These are phyloP conservation scores for Blattamonas nauphoetae DNA, from an alignment of 78 protist genomes.

Conservation along the genomic window DNA sequence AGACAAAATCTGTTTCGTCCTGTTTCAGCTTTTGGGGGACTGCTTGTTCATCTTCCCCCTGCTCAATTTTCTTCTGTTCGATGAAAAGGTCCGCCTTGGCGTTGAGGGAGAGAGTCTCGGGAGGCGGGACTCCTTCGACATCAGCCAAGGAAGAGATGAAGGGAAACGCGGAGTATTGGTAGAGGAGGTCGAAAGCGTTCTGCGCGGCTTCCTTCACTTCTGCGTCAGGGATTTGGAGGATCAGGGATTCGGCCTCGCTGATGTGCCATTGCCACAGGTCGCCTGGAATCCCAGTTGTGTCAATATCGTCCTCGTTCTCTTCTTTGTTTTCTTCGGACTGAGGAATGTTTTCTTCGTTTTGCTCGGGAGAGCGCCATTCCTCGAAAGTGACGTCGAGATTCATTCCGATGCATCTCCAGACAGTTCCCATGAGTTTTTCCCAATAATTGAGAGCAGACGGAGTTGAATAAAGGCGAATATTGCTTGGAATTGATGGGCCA, in stretches of 20 bases:
- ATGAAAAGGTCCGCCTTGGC: neutral
- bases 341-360: too few relatives aligned
- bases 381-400: neutral
- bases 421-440: neutral
- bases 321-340: too few relatives aligned
- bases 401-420: neutral
- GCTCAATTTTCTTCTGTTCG: neutral
- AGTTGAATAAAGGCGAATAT: neutral
- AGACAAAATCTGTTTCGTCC: too few relatives aligned
- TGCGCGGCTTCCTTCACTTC: neutral
- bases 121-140: neutral
- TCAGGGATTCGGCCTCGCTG: neutral
- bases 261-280: neutral
- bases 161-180: neutral
- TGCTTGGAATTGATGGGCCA: too few relatives aligned
- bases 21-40: too few relatives aligned
- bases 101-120: neutral
- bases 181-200: neutral
- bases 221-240: neutral
- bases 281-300: too few relatives aligned
- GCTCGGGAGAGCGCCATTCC: too few relatives aligned
- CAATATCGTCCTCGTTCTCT: too few relatives aligned
- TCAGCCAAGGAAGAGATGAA: neutral
- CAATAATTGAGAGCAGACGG: neutral
- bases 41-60: neutral